Evolutionary conservation across 2,329 filamentous ascomycete species (phyloP).

Genomic region (Lasiodiplodia hormozganensis): DNA sequence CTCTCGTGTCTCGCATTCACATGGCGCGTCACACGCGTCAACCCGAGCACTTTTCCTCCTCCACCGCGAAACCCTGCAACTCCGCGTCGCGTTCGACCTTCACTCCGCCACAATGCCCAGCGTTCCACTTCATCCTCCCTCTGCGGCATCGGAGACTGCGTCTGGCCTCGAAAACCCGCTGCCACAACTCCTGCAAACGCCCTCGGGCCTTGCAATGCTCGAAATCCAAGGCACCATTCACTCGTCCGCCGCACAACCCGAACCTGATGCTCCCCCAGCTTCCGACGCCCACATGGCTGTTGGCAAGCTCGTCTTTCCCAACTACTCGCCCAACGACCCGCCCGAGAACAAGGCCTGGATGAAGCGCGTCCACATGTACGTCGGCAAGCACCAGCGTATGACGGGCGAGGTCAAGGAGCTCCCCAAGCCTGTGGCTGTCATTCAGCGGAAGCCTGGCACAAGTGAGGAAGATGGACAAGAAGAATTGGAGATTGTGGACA

Average conservation of each 20-base stretch:
- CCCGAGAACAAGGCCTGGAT: constrained; percentile 75
- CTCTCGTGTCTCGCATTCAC: constrained; percentile 11
- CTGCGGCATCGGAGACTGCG: not conserved
- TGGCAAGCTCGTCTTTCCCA: constrained; percentile 79
- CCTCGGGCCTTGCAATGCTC: constrained; percentile 84
- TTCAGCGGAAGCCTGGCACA: constrained; percentile 59
- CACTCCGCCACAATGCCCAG: constrained; percentile 28
- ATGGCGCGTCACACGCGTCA: constrained; percentile 10
- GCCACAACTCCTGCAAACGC: constrained; percentile 84
- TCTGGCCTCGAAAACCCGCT: constrained; percentile 64
- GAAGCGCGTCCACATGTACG: constrained; percentile 86
- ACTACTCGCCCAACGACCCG: constrained; percentile 63
- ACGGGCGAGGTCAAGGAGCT: constrained; percentile 91
- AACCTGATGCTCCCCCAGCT: constrained; percentile 28
- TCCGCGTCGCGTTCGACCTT: not conserved
- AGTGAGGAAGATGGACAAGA: constrained; percentile 42
- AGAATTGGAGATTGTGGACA: constrained; percentile 82
- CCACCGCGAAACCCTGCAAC: not conserved
- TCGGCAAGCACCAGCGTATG: constrained; percentile 87
- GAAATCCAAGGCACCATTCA: constrained; percentile 94
- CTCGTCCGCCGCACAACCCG: constrained; percentile 35
- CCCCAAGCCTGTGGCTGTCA: constrained; percentile 77
- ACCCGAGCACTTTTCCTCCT: not conserved
- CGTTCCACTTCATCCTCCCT: constrained; percentile 32
- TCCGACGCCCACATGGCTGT: constrained; percentile 56